These are phyloP conservation scores for Mucuna pruriens DNA, from an alignment of 306 rosid genomes.

Conservation along the genomic window DNA sequence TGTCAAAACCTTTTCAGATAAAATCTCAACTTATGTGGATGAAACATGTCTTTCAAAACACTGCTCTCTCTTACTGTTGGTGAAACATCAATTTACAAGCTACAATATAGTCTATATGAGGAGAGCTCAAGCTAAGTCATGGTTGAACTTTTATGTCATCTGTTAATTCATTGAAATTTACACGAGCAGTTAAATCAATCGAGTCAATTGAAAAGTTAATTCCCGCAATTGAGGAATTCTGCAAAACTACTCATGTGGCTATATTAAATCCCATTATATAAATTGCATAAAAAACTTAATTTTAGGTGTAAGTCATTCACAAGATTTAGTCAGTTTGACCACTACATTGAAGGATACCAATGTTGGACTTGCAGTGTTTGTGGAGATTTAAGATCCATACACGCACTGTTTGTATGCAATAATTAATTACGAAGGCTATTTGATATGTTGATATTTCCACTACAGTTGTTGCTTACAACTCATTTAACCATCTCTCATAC, in stretches of 20 bases:
- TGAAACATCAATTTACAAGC: background rate
- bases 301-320: background rate
- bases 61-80: background rate
- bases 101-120: background rate
- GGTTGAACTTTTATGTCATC: background rate
- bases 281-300: background rate
- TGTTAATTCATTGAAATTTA: background rate
- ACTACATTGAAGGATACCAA: background rate
- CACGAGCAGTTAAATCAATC: background rate
- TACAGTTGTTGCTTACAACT: background rate
- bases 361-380: background rate
- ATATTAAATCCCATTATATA: background rate
- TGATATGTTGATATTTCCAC: constrained; percentile 6
- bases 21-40: background rate
- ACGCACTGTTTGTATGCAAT: background rate
- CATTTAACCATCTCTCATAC: constrained; percentile 12
- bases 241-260: background rate
- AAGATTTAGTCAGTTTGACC: constrained; percentile 4
- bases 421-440: background rate
- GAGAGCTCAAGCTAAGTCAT: background rate
- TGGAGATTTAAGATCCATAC: background rate
- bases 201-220: background rate
- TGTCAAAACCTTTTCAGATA: background rate
- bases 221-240: background rate
- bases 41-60: background rate